Conservation (phyloP, 2,329 filamentous ascomycete genomes). For the Teratosphaeria zuluensis region DNA sequence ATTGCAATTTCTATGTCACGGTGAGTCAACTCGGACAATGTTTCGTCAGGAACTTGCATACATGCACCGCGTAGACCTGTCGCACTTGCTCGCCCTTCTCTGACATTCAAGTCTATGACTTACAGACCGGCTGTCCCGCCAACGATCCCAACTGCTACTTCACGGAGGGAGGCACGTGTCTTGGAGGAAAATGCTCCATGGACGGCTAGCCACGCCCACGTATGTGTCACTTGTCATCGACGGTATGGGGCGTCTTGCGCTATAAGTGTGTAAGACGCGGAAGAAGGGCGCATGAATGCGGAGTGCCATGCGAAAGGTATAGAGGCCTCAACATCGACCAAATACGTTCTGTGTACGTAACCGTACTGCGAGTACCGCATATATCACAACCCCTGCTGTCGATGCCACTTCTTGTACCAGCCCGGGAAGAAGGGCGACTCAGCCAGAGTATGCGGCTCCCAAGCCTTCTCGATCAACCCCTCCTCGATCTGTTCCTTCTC, state of each 20-base stretch:
- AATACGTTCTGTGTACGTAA: too few relatives aligned
- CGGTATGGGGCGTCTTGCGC: too few relatives aligned
- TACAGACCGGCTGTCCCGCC: neutral
- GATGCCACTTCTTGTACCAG: constrained; percentile 67
- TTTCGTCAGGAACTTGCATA: neutral
- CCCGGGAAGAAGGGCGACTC: constrained; percentile 68
- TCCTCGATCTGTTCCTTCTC: constrained; percentile 55
- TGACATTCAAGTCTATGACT: neutral
- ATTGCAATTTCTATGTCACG: too few relatives aligned
- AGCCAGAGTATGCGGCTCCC: constrained; percentile 59
- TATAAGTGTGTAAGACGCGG: too few relatives aligned
- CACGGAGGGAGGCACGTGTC: neutral
- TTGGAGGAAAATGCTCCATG: neutral
- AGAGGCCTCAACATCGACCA: too few relatives aligned
- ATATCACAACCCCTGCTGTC: constrained; percentile 47
- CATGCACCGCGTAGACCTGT: too few relatives aligned
- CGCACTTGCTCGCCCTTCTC: neutral
- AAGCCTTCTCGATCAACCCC: constrained; percentile 50
- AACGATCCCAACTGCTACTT: neutral
- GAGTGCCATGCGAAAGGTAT: too few relatives aligned
- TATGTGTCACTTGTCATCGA: too few relatives aligned
- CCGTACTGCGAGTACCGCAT: too few relatives aligned
- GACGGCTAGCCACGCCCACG: too few relatives aligned
- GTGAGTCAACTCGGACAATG: too few relatives aligned
- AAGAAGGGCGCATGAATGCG: too few relatives aligned